Evolutionary conservation across 2,329 filamentous ascomycete species (phyloP).

Genomic region (Orbilia quercus): DNA sequence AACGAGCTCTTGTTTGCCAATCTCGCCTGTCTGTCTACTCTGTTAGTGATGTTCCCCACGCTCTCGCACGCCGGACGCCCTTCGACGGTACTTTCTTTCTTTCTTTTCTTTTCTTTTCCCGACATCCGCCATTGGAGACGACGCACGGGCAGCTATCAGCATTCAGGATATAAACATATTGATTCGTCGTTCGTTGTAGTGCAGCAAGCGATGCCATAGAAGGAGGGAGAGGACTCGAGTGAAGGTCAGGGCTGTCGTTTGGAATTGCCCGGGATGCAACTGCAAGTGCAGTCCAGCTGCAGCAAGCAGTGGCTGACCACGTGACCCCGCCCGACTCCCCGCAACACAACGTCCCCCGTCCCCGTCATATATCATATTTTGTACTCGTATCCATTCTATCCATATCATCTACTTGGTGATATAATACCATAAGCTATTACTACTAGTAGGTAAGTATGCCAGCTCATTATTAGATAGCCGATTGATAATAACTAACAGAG

Average conservation of each 20-base stretch:
- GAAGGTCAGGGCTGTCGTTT: background rate
- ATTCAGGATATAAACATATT: background rate
- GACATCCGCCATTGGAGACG: background rate
- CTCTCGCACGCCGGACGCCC: constrained; percentile 2
- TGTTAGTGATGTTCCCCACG: constrained; percentile 6
- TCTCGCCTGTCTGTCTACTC: constrained; percentile 4
- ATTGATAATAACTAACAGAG: no score
- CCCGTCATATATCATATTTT: no score
- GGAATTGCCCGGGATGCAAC: constrained; percentile 3
- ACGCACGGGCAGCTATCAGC: no score
- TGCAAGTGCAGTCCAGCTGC: background rate
- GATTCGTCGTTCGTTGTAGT: background rate
- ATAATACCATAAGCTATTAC: no score
- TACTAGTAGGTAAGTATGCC: no score
- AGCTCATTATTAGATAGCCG: no score
- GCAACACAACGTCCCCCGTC: constrained; percentile 14
- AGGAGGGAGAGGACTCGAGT: background rate
- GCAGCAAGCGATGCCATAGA: background rate
- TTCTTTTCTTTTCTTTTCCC: no score
- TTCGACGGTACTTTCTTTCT: no score
- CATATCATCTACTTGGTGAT: no score
- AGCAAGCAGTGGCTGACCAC: constrained; percentile 4
- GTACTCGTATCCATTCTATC: no score
- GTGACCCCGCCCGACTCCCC: constrained; percentile 23
- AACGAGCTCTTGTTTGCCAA: constrained; percentile 34